phyloP scores from a whole-genome alignment of 2,329 filamentous ascomycete genomes.

The Xylaria arbuscula region DNA sequence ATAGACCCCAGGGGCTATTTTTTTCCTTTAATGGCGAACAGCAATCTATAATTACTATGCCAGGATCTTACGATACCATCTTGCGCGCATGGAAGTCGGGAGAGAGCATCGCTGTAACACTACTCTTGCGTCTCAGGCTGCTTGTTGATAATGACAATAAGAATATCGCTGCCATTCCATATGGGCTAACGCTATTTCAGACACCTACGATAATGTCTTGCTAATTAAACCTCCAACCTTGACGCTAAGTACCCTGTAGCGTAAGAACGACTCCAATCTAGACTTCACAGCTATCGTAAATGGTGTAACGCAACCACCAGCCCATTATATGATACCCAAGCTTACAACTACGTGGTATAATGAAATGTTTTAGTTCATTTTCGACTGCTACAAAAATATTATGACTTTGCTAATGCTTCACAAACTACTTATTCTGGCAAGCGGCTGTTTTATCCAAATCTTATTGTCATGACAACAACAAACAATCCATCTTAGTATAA shows the following conservation, averaged over 20 bases:
- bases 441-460: not conserved
- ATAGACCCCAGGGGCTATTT: constrained; percentile 55
- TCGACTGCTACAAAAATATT: constrained; percentile 20
- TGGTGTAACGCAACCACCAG: constrained; percentile 48
- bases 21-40: constrained; percentile 57
- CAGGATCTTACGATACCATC: constrained; percentile 57
- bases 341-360: constrained; percentile 57
- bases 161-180: constrained; percentile 58
- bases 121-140: constrained; percentile 58
- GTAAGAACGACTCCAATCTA: constrained; percentile 41
- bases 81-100: constrained; percentile 56
- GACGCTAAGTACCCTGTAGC: constrained; percentile 47
- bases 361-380: constrained; percentile 48
- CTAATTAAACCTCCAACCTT: constrained; percentile 48
- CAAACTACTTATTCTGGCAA: constrained; percentile 1
- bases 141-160: constrained; percentile 61
- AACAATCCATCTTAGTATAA: not conserved
- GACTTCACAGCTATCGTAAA: constrained; percentile 51
- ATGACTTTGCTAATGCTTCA: not conserved
- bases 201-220: constrained; percentile 55
- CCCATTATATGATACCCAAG: constrained; percentile 57
- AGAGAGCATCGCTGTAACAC: constrained; percentile 56
- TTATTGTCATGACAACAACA: not conserved
- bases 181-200: constrained; percentile 59
- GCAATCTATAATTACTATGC: constrained; percentile 40